Base-by-base conservation (phyloP, 75 land plant species). In the Pinus tabuliformis region DNA sequence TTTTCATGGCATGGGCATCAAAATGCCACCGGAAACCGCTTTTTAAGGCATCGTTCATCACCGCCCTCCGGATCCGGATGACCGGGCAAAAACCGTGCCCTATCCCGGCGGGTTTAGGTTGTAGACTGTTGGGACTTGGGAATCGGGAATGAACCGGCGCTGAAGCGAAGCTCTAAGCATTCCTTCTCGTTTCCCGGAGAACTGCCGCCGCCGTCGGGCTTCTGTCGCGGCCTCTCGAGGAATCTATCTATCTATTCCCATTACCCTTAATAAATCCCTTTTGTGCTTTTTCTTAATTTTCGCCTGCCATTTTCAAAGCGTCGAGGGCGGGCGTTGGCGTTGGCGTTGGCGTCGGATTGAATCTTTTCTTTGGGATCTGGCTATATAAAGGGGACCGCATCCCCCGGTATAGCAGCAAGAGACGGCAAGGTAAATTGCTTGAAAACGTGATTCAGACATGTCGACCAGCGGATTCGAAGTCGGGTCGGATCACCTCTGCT, bases 401-500 rank as follows among this genome's bases (percentile, higher is more conserved):
- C 3, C 37, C 24, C 16, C 37, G 5, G 18, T 9, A 22, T 12
- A 24, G 24, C 11, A 21, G 30, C 36, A 24, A 4, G 24, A 13
- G 4, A 7, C 13, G 13, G 14, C 30, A 24, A 22, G 18, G 18
- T 1, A 28, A 5, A 28, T 62, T 30, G 17, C 39, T 39, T 3
- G 36, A 2, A 9, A 36, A 9, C 70, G 49, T 11, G 75, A 14
- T 42, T 54, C 37, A 17, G 76, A 57, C 64, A 85, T 80, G 87
- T 85, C 87, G 16, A 20, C 82, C 58, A 42, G 49, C 49, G 72
- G 72, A 68, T 68, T 39, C 24, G 79, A 79, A 28, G 39, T 76
- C 33, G 74, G 64, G 15, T 36, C 76, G 20, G 84, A 85, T 22
- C 87, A 80, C 22, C 75, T 85, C 37, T 85, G 84, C 75, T 85